These are phyloP conservation scores for Sporothrix protearum DNA, from an alignment of 2,329 filamentous ascomycete species.

Conservation along the genomic window DNA sequence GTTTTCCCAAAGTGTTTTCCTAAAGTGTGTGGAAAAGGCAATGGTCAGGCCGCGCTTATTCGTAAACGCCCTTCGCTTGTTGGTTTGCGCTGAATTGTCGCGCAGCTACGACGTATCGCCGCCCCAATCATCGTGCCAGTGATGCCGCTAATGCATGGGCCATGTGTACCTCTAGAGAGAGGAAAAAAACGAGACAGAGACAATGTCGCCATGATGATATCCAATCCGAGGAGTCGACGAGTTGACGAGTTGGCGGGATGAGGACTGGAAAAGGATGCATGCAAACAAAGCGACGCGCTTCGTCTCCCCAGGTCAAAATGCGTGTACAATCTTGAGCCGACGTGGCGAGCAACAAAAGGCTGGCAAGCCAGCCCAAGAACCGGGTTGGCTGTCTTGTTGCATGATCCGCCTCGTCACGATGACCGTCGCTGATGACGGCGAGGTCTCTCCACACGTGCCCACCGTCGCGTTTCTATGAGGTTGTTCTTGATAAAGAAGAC, in stretches of 20 bases:
- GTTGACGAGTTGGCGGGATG: background rate
- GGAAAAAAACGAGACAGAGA: background rate
- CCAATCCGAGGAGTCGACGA: background rate
- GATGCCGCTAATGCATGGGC: background rate
- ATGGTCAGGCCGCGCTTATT: background rate
- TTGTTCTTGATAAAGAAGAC: too few species aligned
- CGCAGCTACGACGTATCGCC: background rate
- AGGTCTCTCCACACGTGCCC: too few species aligned
- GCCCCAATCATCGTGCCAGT: slow-evolving; percentile 9
- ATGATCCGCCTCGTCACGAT: too few species aligned
- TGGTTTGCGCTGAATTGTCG: background rate
- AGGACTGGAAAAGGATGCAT: background rate
- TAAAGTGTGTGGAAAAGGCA: too few species aligned
- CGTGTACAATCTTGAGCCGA: too few species aligned
- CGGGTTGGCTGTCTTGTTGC: too few species aligned
- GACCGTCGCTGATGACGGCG: too few species aligned
- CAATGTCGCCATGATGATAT: slow-evolving; percentile 1
- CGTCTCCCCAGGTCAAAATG: too few species aligned
- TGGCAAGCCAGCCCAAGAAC: too few species aligned
- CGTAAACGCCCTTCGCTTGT: background rate
- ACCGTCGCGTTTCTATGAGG: too few species aligned
- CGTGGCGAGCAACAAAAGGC: too few species aligned
- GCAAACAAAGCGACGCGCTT: background rate
- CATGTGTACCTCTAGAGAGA: background rate
- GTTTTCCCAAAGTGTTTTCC: too few species aligned